Conservation (phyloP, 1,284 basidiomycete genomes). For the Malassezia sp. region DNA sequence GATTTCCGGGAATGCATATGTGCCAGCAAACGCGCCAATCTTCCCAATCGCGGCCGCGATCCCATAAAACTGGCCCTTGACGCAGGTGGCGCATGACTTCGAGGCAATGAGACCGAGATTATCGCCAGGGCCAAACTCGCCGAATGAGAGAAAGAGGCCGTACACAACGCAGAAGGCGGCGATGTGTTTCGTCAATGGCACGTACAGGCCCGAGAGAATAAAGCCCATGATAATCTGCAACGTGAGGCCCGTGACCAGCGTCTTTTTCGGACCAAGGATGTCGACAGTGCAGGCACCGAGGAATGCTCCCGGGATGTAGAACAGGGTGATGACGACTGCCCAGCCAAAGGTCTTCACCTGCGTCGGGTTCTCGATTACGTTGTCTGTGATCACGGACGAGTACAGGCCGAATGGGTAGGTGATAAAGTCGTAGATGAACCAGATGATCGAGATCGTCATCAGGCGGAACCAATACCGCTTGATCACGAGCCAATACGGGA, state of each 20-base stretch:
- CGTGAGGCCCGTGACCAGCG: slow-evolving; percentile 32
- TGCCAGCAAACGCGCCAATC: slow-evolving; percentile 38
- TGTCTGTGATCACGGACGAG: slow-evolving; percentile 63
- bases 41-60: slow-evolving; percentile 71
- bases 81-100: slow-evolving; percentile 31
- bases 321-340: slow-evolving; percentile 48
- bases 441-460: slow-evolving; percentile 60
- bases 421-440: slow-evolving; percentile 49
- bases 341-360: slow-evolving; percentile 29
- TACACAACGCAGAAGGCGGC: slow-evolving; percentile 55
- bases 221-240: slow-evolving; percentile 53
- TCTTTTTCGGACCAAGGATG: slow-evolving; percentile 37
- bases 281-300: slow-evolving; percentile 63
- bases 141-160: slow-evolving; percentile 76
- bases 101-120: slow-evolving; percentile 35
- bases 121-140: slow-evolving; percentile 56
- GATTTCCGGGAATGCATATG: slow-evolving; percentile 30
- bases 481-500: slow-evolving; percentile 68
- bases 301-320: slow-evolving; percentile 57
- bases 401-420: slow-evolving; percentile 56
- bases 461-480: slow-evolving; percentile 66
- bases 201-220: slow-evolving; percentile 32
- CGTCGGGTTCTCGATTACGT: slow-evolving; percentile 47
- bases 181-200: slow-evolving; percentile 35
- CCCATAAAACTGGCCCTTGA: slow-evolving; percentile 37